A percentile compares a stretch with the other conserved stretches of the same genome.
phyloP scores from a whole-genome alignment of 805 yeast genomes.

The Wickerhamiella alocasiicola region DNA sequence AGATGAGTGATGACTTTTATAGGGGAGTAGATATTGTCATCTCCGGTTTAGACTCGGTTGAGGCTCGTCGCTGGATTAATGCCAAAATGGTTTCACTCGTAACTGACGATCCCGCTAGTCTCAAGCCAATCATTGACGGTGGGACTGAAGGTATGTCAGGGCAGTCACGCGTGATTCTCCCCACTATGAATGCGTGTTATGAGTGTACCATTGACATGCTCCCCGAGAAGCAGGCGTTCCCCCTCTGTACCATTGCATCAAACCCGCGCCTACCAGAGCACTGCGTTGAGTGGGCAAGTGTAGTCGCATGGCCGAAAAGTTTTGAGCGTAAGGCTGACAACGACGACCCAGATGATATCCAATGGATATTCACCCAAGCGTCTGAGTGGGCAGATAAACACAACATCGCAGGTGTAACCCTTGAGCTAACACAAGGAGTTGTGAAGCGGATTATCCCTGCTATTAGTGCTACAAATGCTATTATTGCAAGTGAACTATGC shows the following conservation, averaged over 20 bases:
- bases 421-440: conserved; percentile 65
- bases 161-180: conserved; percentile 75
- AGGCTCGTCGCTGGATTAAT: conserved; percentile 87
- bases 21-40: conserved; percentile 56
- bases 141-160: conserved; percentile 95
- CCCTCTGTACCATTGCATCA: conserved; percentile 87
- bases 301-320: conserved; percentile 51
- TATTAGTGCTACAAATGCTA: conserved; percentile 85
- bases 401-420: conserved; percentile 59
- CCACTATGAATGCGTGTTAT: conserved; percentile 78
- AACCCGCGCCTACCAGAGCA: conserved; percentile 93
- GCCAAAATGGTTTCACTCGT: conserved; percentile 52
- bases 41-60: conserved; percentile 82
- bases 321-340: conserved; percentile 42
- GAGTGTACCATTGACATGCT: conserved; percentile 79
- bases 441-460: conserved; percentile 89
- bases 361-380: conserved; percentile 48
- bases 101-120: conserved; percentile 35
- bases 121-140: conserved; percentile 74
- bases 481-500: conserved; percentile 80
- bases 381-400: conserved; percentile 47
- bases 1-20: conserved; percentile 50
- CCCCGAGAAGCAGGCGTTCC: conserved; percentile 48
- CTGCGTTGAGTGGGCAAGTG: conserved; percentile 82
- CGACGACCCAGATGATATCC: conserved; percentile 54